Percentiles rank a stretch among this genome's conserved stretches.
phyloP scores from a whole-genome alignment of 192 early-diverging fungal species.

The Linnemannia schmuckeri region DNA sequence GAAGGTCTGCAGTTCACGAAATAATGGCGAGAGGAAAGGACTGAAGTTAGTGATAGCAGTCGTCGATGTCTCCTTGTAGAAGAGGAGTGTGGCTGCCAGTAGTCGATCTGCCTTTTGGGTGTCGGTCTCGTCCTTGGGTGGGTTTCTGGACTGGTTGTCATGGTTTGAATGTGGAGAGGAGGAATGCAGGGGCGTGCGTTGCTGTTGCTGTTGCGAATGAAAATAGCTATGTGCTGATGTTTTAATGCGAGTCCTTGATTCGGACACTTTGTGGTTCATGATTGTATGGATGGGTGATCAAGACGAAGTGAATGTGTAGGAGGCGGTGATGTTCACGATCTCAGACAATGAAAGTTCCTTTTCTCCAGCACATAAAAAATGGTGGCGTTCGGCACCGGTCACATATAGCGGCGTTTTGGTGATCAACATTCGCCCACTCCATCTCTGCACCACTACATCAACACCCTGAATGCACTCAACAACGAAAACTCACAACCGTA shows the following conservation, averaged over 20 bases:
- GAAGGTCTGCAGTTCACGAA: not conserved
- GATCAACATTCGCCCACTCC: not conserved
- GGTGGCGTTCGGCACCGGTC: conserved; percentile 17
- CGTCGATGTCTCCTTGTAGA: conserved; percentile 20
- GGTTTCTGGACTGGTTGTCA: not conserved
- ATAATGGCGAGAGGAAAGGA: not conserved
- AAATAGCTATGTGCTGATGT: not conserved
- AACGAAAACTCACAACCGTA: not conserved
- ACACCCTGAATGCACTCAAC: conserved; percentile 23
- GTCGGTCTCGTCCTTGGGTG: not conserved
- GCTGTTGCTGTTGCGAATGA: not conserved
- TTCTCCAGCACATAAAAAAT: not conserved
- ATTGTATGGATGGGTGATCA: not conserved
- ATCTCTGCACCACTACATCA: not conserved
- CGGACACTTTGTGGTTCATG: conserved; percentile 26
- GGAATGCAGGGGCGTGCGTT: not conserved
- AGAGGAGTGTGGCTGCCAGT: conserved; percentile 31
- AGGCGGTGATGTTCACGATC: not conserved
- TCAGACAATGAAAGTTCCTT: not conserved
- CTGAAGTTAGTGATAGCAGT: not conserved
- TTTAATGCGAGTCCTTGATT: not conserved
- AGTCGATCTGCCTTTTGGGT: conserved; percentile 12
- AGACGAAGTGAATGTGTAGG: not conserved
- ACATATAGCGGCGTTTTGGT: not conserved
- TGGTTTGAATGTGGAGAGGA: not conserved